These are phyloP conservation scores for Cupressus sempervirens DNA, from an alignment of 75 land plant genomes.

Conservation along the genomic window DNA sequence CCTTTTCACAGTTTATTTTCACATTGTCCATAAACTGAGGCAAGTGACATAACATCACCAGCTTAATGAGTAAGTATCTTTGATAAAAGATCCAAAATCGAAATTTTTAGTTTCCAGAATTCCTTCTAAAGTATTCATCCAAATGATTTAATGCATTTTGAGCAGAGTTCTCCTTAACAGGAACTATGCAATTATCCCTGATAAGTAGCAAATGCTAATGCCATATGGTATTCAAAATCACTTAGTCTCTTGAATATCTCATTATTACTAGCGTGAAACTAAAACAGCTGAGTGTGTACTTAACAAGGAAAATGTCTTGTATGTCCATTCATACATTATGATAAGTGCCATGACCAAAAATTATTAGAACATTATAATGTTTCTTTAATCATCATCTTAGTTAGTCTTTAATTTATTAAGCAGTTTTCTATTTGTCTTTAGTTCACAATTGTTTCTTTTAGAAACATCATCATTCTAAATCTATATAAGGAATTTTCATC, in stretches of 20 bases:
- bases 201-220: neutral
- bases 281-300: neutral
- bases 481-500: too few species aligned
- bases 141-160: neutral
- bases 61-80: neutral
- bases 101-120: neutral
- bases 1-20: neutral
- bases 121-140: neutral
- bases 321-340: neutral
- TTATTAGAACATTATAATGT: too few species aligned
- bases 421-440: too few species aligned
- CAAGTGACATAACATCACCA: neutral
- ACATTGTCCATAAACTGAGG: neutral
- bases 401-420: too few species aligned
- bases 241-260: neutral
- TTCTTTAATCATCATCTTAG: too few species aligned
- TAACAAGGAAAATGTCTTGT: neutral
- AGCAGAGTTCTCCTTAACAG: neutral
- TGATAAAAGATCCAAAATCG: neutral
- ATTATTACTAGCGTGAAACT: neutral
- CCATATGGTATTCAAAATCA: neutral
- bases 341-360: neutral
- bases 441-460: too few species aligned
- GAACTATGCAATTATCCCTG: neutral
- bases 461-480: too few species aligned